phyloP scores from a whole-genome alignment of 139 green algal genomes.

The Chara braunii region DNA sequence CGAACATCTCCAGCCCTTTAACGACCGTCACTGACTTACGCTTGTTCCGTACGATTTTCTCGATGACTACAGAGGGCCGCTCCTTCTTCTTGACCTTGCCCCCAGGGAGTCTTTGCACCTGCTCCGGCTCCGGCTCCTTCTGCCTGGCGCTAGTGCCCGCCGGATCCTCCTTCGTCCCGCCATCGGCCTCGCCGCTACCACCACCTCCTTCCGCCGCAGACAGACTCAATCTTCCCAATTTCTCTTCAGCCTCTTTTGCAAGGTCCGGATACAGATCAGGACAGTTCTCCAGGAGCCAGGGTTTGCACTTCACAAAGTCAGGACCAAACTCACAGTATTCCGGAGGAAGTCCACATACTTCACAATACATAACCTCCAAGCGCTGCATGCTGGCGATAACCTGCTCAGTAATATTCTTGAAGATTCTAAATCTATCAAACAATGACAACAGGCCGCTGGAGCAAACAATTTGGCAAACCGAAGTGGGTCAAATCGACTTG shows the following conservation, averaged over 20 bases:
- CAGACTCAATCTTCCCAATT: neutral
- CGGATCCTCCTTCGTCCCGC: neutral
- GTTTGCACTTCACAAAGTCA: constrained; percentile 44
- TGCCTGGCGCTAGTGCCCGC: no score
- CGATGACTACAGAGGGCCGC: constrained; percentile 45
- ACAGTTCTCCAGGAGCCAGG: constrained; percentile 32
- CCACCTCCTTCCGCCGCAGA: neutral
- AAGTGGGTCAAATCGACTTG: no score
- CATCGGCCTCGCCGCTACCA: neutral
- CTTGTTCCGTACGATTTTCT: constrained; percentile 69
- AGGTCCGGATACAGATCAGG: constrained; percentile 38
- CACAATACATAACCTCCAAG: constrained; percentile 2
- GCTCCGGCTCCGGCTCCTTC: constrained; percentile 3
- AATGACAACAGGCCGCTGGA: no score
- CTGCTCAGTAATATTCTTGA: no score
- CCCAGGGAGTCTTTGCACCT: constrained; percentile 28
- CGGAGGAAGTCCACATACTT: constrained; percentile 34
- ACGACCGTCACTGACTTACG: constrained; percentile 91
- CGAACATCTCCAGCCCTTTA: constrained; percentile 65
- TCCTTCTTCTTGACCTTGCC: constrained; percentile 43
- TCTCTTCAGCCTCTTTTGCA: neutral
- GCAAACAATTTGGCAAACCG: no score
- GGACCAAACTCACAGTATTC: constrained; percentile 44
- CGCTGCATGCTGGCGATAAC: no score
- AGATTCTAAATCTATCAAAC: no score